phyloP scores from a whole-genome alignment of 2,329 filamentous ascomycete species.

The Xylariaceae sp. region DNA sequence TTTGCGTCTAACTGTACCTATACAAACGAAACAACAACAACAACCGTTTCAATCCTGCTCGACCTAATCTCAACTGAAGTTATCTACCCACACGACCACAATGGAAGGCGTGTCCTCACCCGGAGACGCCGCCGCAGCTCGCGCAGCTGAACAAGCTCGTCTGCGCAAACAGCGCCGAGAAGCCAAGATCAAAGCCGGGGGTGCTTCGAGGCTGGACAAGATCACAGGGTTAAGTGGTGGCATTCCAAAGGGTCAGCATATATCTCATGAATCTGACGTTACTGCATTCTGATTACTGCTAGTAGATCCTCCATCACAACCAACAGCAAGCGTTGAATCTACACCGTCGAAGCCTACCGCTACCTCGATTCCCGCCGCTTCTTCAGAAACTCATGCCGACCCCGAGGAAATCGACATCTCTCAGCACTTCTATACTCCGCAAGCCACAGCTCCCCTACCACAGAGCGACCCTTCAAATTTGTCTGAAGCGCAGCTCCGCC shows the following conservation, averaged over 20 bases:
- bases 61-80: no score
- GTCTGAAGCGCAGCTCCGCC: slow-evolving; percentile 67
- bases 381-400: slow-evolving; percentile 58
- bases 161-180: slow-evolving; percentile 80
- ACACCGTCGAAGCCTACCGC: slow-evolving; percentile 8
- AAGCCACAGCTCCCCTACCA: slow-evolving; percentile 50
- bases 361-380: slow-evolving; percentile 37
- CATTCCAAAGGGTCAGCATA: slow-evolving; percentile 51
- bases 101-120: slow-evolving; percentile 38
- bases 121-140: slow-evolving; percentile 58
- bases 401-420: slow-evolving; percentile 82
- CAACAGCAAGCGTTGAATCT: slow-evolving; percentile 30
- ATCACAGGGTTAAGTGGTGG: slow-evolving; percentile 75
- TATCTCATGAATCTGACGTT: neutral
- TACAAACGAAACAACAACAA: no score
- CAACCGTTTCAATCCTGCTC: no score
- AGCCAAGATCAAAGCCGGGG: slow-evolving; percentile 78
- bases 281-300: slow-evolving; percentile 30
- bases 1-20: neutral
- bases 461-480: slow-evolving; percentile 47
- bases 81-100: slow-evolving; percentile 27
- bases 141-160: slow-evolving; percentile 70
- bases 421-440: slow-evolving; percentile 71
- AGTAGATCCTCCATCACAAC: slow-evolving; percentile 42
- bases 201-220: slow-evolving; percentile 72